phyloP scores from a whole-genome alignment of 1,139 yeast genomes.

The Kodamaea ohmeri region DNA sequence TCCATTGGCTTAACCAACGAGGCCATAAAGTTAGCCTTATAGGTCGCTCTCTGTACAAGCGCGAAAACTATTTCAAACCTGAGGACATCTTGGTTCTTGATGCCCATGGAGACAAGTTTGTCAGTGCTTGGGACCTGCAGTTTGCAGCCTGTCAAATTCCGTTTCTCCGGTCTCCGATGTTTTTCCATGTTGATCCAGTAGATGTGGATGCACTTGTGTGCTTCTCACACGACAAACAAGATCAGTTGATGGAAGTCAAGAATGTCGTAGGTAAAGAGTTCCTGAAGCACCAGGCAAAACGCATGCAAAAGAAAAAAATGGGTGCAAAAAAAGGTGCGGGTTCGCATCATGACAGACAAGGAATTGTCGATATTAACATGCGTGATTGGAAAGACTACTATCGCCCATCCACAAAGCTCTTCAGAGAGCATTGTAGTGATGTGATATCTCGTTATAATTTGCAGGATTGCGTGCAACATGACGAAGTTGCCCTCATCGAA shows the following conservation, averaged over 20 bases:
- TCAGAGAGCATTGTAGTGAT: constrained; percentile 39
- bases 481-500: constrained; percentile 32
- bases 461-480: constrained; percentile 30
- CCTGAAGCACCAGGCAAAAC: constrained; percentile 40
- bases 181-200: constrained; percentile 48
- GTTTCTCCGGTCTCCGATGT: constrained; percentile 48
- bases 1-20: constrained; percentile 38
- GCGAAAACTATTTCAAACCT: constrained; percentile 14
- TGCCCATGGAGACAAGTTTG: constrained; percentile 26
- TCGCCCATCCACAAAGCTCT: constrained; percentile 42
- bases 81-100: constrained; percentile 35
- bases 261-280: constrained; percentile 48
- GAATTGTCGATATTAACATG: constrained; percentile 42
- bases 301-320: constrained; percentile 14
- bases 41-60: constrained; percentile 18
- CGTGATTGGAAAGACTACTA: constrained; percentile 48
- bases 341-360: constrained; percentile 28
- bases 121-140: constrained; percentile 48
- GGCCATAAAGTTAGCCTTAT: constrained; percentile 28
- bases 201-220: constrained; percentile 45
- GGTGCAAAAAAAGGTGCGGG: not conserved
- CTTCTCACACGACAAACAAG: constrained; percentile 39
- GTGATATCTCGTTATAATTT: constrained; percentile 35
- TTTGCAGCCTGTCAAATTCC: constrained; percentile 45
- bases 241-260: constrained; percentile 38